phyloP scores from a whole-genome alignment of 1,139 yeast genomes.

The Debaryomycetaceae sp. region DNA sequence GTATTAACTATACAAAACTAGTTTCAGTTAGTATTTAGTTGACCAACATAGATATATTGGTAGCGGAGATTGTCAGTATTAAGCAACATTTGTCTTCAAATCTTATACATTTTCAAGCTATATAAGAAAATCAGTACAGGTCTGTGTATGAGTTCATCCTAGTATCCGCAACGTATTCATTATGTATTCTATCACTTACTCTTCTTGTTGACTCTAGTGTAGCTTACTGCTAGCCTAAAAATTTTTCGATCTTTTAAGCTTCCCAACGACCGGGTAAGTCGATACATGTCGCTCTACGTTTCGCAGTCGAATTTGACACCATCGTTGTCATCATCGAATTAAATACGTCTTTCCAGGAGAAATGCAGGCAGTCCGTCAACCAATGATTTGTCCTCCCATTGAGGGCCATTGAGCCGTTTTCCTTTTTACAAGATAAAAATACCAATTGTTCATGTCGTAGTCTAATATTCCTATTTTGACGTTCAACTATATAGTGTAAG shows the following conservation, averaged over 20 bases:
- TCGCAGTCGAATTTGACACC: too few relatives aligned
- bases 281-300: not conserved
- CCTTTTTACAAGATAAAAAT: too few relatives aligned
- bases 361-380: too few relatives aligned
- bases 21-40: constrained; percentile 2
- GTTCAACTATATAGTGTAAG: too few relatives aligned
- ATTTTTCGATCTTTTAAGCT: not conserved
- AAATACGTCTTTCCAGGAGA: too few relatives aligned
- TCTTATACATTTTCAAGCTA: constrained; percentile 9
- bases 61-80: constrained; percentile 10
- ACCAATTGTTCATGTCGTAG: too few relatives aligned
- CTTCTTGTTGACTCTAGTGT: not conserved
- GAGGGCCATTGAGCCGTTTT: too few relatives aligned
- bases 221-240: not conserved
- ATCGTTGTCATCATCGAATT: too few relatives aligned
- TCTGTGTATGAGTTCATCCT: constrained; percentile 40
- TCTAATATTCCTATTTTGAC: too few relatives aligned
- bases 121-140: constrained; percentile 50
- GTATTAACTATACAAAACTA: constrained; percentile 1
- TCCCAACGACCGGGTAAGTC: too few relatives aligned
- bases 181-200: not conserved
- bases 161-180: not conserved
- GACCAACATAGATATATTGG: constrained; percentile 1
- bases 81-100: constrained; percentile 41
- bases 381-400: too few relatives aligned